phyloP scores from a whole-genome alignment of 495 filamentous ascomycete genomes.

The Arthonia radiata region DNA sequence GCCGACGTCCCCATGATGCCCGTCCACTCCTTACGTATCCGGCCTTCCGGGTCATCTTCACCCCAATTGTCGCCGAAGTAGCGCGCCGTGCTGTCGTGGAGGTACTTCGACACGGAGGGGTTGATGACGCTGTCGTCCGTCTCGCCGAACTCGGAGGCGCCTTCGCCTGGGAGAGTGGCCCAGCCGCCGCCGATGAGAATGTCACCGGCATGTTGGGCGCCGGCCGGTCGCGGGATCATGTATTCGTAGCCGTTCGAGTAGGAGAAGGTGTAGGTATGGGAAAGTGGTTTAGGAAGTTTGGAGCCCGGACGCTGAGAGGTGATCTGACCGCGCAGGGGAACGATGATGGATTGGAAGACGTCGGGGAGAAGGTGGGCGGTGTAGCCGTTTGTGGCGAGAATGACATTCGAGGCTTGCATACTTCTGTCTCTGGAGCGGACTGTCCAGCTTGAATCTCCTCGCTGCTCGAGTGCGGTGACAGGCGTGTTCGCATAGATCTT shows the following conservation, averaged over 20 bases:
- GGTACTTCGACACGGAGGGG: slow-evolving; percentile 24
- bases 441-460: slow-evolving; percentile 11
- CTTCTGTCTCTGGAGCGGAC: slow-evolving; percentile 28
- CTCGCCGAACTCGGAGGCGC: slow-evolving; percentile 22
- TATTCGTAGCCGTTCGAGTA: slow-evolving; percentile 37
- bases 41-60: slow-evolving; percentile 26
- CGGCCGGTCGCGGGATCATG: slow-evolving; percentile 32
- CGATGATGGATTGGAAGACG: slow-evolving; percentile 33
- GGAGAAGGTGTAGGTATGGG: slow-evolving; percentile 35
- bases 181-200: slow-evolving; percentile 50
- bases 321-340: slow-evolving; percentile 45
- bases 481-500: slow-evolving; percentile 39
- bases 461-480: slow-evolving; percentile 10
- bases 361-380: slow-evolving; percentile 29
- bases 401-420: slow-evolving; percentile 26
- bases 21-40: slow-evolving; percentile 34
- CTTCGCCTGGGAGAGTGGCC: slow-evolving; percentile 19
- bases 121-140: slow-evolving; percentile 35
- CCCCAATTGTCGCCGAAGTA: slow-evolving; percentile 37
- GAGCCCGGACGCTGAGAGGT: slow-evolving; percentile 31
- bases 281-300: slow-evolving; percentile 18
- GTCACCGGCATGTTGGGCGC: slow-evolving; percentile 23
- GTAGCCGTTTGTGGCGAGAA: slow-evolving; percentile 54
- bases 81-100: slow-evolving; percentile 18
- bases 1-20: slow-evolving; percentile 35